Evolutionary conservation across 768 basidiomycete genomes (phyloP), one percentile per base, ranked within the genome.

Genomic region (Sarcomyxa edulis): DNA sequence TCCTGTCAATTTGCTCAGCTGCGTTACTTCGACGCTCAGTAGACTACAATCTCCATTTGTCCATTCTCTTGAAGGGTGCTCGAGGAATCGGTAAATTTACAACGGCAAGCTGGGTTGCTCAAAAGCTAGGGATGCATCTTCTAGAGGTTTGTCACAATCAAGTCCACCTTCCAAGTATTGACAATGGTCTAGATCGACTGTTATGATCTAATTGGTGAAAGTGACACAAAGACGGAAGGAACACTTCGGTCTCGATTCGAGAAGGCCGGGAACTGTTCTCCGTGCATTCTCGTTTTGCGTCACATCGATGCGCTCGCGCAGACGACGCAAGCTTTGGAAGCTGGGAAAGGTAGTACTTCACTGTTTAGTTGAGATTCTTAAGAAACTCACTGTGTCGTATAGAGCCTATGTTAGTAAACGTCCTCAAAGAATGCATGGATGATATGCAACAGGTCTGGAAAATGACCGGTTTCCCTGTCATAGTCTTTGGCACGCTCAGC

Each of bases 11-110:
- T 33, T 60, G 72, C 1, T 71, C 72, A 15, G 81, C 89, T 0
- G 68, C 78, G 11, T 61, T 84, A 9, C 65, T 74, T 2, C 70
- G 70, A 3, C 60, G 70, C 24, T 76, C 82, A 3, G 55, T 75
- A 11, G 68, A 75, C 37, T 84, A 81, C 40, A 66, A 74, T 32
- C 62, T 93, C 2, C 73, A 77, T 31, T 59, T 91, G 7, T 81
- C 85, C 1, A 64, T 94, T 6, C 62, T 96, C 1, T 53, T 97
- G 27, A 84, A 83, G 45, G 95, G 95, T 0, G 67, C 79, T 0
- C 66, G 84, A 39, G 93, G 94, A 1, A 66, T 70, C 1, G 95
- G 96, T 2, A 98, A 97, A 62, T 77, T 76, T 43, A 82, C 82
- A 0, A 60, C 73, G 5, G 74, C 80, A 0, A 55, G 58, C 5